Conservation (phyloP, 371 early-diverging fungal genomes). For the Mucor circinelloides region DNA sequence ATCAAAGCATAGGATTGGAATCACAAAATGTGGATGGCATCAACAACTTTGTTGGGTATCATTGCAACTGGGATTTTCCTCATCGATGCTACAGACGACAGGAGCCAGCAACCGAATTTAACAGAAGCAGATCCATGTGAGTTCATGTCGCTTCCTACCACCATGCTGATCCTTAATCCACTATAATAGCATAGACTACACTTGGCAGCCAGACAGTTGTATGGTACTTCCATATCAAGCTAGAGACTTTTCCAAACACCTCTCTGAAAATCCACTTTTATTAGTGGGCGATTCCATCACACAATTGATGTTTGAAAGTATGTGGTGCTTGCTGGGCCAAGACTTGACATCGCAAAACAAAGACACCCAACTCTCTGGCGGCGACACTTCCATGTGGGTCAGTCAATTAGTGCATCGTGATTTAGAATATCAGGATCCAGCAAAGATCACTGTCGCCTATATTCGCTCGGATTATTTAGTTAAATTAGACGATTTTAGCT, state of each 20-base stretch:
- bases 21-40: conserved; percentile 25
- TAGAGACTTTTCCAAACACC: conserved; percentile 29
- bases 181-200: conserved; percentile 31
- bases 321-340: conserved; percentile 34
- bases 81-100: conserved; percentile 41
- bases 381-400: conserved; percentile 32
- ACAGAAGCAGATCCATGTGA: conserved; percentile 42
- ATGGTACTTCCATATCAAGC: conserved; percentile 26
- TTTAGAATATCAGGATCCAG: conserved; percentile 1
- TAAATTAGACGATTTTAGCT: conserved; percentile 39
- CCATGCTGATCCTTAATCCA: neutral
- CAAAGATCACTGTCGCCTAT: conserved; percentile 27
- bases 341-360: conserved; percentile 14
- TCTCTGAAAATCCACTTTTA: conserved; percentile 34
- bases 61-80: conserved; percentile 34
- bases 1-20: conserved; percentile 19
- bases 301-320: conserved; percentile 41
- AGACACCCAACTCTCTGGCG: conserved; percentile 25
- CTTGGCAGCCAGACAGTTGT: conserved; percentile 37
- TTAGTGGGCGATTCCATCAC: conserved; percentile 48
- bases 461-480: conserved; percentile 49
- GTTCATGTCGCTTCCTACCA: neutral
- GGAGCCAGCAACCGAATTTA: conserved; percentile 23
- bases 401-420: conserved; percentile 27
- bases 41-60: conserved; percentile 27